These are phyloP conservation scores for Fusarium euwallaceae DNA, from an alignment of 2,329 filamentous ascomycete genomes.

Conservation along the genomic window DNA sequence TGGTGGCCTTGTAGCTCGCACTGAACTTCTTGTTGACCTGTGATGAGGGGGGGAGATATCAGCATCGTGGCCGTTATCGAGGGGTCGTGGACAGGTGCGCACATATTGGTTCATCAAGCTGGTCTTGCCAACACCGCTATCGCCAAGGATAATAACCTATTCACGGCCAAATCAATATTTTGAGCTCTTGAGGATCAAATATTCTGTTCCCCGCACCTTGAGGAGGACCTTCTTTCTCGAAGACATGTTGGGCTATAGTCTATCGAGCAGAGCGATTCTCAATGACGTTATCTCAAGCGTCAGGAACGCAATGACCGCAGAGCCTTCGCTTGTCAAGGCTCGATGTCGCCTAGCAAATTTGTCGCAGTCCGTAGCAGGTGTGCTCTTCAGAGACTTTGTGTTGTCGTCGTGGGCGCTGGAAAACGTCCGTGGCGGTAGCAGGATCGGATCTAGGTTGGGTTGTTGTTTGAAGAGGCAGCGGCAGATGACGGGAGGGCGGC, in stretches of 20 bases:
- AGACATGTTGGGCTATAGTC: constrained; percentile 68
- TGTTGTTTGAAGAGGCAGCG: constrained; percentile 43
- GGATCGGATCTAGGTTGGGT: constrained; percentile 18
- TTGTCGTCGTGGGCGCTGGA: constrained; percentile 2
- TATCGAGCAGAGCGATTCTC: constrained; percentile 35
- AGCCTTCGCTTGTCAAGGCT: constrained; percentile 20
- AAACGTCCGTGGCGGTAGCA: constrained; percentile 11
- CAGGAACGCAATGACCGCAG: constrained; percentile 39
- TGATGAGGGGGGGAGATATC: constrained; percentile 21
- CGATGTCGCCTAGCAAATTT: background rate
- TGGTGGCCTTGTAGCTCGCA: constrained; percentile 99
- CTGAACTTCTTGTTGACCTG: constrained; percentile 99
- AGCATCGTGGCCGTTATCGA: constrained; percentile 21
- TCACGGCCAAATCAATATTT: constrained; percentile 33
- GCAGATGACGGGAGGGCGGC: constrained; percentile 39
- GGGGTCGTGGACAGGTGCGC: constrained; percentile 56
- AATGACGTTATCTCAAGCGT: constrained; percentile 50
- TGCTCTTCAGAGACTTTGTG: background rate
- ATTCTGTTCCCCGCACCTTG: constrained; percentile 70
- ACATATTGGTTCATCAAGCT: constrained; percentile 99
- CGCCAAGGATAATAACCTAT: constrained; percentile 98
- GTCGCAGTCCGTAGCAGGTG: background rate
- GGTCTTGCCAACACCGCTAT: constrained; percentile 99
- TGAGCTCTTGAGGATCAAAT: background rate
- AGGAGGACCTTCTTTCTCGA: constrained; percentile 91